Base-by-base conservation (phyloP, 2,329 filamentous ascomycete genomes). In the Ophiostoma perfectum region DNA sequence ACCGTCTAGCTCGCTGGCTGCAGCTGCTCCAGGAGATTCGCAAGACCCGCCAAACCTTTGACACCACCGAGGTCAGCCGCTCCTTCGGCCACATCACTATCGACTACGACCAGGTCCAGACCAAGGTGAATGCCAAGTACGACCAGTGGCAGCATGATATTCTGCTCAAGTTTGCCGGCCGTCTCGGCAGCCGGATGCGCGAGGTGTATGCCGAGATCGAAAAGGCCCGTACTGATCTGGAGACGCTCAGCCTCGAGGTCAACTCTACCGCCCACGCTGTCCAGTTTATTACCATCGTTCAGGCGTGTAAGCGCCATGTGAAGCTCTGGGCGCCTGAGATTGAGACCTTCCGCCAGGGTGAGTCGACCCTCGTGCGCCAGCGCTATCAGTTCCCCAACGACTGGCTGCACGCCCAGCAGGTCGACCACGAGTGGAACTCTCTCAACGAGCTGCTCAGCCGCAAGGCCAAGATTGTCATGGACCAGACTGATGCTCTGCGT, bases 111-210 rank as follows among this genome's bases (percentile, higher is more conserved):
- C 96, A 99, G 78, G 95, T 99, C 0, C 96, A 99, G 78, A 92
- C 94, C 69, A 97, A 97, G 79, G 95, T 99, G 78, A 99, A 98
- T 75, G 92, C 93, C 74, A 99, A 98, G 78, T 99, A 99, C 76
- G 96, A 99, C 76, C 94, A 98, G 78, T 99, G 96, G 95, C 95
- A 99, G 78, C 92, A 97, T 74, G 95, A 99, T 73, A 96, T 99
- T 68, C 83, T 98, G 49, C 86, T 91, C 73, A 97, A 97, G 77
- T 99, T 99, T 78, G 95, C 93, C 49, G 85, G 86, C 68, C 92
- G 95, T 68, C 89, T 99, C 63, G 92, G 93, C 64, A 90, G 87
- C 71, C 91, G 93, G 65, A 96, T 98, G 88, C 87, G 92, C 65
- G 95, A 99, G 75, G 90, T 97, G 4, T 93, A 95, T 74, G 89